phyloP scores from a whole-genome alignment of 441 rosid species.

The Isatis lusitanica region DNA sequence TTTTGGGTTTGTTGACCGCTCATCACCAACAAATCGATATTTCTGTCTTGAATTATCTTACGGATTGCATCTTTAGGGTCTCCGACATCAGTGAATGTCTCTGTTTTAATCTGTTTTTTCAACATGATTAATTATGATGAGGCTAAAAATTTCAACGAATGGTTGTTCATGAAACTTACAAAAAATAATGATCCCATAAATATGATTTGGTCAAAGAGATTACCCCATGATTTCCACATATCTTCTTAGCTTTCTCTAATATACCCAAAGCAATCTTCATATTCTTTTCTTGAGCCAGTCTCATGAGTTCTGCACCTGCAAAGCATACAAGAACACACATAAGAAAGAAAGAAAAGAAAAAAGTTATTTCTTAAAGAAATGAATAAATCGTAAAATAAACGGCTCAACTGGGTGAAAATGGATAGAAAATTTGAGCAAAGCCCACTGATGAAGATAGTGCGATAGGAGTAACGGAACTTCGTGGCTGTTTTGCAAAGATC shows the following conservation, averaged over 20 bases:
- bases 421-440: slow-evolving; percentile 42
- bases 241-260: slow-evolving; percentile 50
- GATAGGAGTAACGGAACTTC: slow-evolving; percentile 19
- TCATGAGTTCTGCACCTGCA: slow-evolving; percentile 33
- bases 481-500: slow-evolving; percentile 50
- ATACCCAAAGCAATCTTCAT: slow-evolving; percentile 41
- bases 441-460: slow-evolving; percentile 39
- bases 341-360: background rate
- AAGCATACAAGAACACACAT: background rate
- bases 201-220: slow-evolving; percentile 9
- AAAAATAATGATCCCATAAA: slow-evolving; percentile 2
- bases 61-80: slow-evolving; percentile 37
- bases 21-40: slow-evolving; percentile 36
- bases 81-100: slow-evolving; percentile 43
- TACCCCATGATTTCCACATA: slow-evolving; percentile 54
- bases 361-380: background rate
- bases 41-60: slow-evolving; percentile 35
- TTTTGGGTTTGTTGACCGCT: slow-evolving; percentile 25
- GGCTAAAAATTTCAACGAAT: slow-evolving; percentile 1
- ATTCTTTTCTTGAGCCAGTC: slow-evolving; percentile 30
- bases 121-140: background rate
- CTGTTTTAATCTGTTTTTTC: slow-evolving; percentile 45
- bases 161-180: too few species aligned
- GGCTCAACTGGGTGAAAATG: slow-evolving; percentile 46
- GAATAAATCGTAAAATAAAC: background rate